Percentiles rank a stretch among this genome's conserved stretches.
These are phyloP conservation scores for Ophiosphaerella narmari DNA, from an alignment of 2,329 filamentous ascomycete species.

Conservation along the genomic window DNA sequence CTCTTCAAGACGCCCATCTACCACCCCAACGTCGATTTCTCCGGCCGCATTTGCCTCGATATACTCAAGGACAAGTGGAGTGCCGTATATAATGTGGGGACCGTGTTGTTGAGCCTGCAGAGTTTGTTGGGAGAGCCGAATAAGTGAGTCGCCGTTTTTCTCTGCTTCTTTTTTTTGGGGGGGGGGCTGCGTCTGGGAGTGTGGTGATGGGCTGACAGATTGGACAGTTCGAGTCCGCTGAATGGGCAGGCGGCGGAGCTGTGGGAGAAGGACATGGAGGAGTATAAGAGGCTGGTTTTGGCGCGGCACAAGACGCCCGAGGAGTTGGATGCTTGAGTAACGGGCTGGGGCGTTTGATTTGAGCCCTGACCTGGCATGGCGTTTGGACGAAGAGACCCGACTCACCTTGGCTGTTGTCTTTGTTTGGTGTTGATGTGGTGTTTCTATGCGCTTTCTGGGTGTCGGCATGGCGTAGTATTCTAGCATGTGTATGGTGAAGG, in stretches of 20 bases:
- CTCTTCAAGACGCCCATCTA: slow-evolving; percentile 99
- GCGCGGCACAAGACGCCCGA: slow-evolving; percentile 62
- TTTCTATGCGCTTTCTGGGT: background rate
- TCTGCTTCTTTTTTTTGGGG: too few species aligned
- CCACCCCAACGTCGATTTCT: slow-evolving; percentile 98
- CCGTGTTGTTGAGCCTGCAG: slow-evolving; percentile 88
- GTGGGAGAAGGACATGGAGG: slow-evolving; percentile 85
- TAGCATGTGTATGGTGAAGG: slow-evolving; percentile 11
- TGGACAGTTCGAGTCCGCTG: slow-evolving; percentile 78
- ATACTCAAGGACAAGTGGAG: slow-evolving; percentile 99
- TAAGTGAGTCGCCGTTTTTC: slow-evolving; percentile 70
- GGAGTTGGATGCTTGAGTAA: slow-evolving; percentile 42
- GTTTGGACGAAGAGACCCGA: too few species aligned
- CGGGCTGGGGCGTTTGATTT: too few species aligned
- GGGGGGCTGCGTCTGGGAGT: too few species aligned
- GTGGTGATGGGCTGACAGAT: slow-evolving; percentile 4
- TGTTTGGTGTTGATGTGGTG: background rate
- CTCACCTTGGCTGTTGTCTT: background rate
- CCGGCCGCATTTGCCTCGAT: slow-evolving; percentile 93
- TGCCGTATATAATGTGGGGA: slow-evolving; percentile 94
- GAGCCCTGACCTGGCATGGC: too few species aligned
- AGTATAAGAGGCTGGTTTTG: slow-evolving; percentile 80
- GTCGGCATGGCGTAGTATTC: slow-evolving; percentile 1
- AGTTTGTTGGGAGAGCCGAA: slow-evolving; percentile 96
- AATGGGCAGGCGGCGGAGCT: slow-evolving; percentile 96